These are phyloP conservation scores for Cymbopogon citratus DNA, from an alignment of 176 grass and related monocot species.

Conservation along the genomic window DNA sequence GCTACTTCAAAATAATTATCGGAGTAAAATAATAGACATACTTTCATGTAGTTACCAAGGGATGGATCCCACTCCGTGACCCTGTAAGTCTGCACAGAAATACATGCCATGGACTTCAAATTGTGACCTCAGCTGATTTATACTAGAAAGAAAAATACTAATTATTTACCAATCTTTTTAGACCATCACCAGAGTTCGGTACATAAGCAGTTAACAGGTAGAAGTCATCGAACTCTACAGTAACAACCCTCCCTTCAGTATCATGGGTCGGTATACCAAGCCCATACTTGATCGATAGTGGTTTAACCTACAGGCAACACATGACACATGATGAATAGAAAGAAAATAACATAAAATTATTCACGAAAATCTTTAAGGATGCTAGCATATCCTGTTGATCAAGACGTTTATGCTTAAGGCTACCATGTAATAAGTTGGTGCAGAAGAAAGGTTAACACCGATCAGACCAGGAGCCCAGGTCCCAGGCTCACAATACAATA, in stretches of 20 bases:
- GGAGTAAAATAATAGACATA: conserved; percentile 29
- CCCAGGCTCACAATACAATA: background rate
- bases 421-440: background rate
- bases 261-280: conserved; percentile 73
- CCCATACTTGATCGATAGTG: conserved; percentile 67
- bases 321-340: conserved; percentile 17
- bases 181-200: conserved; percentile 78
- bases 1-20: background rate
- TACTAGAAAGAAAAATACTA: background rate
- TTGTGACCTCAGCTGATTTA: conserved; percentile 3
- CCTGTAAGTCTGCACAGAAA: conserved; percentile 47
- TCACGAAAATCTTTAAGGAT: background rate
- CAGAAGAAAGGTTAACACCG: background rate
- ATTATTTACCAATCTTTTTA: conserved; percentile 50
- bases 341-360: background rate
- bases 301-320: conserved; percentile 43
- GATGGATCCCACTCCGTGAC: conserved; percentile 62
- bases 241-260: conserved; percentile 68
- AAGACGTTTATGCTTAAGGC: background rate
- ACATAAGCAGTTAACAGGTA: conserved; percentile 72
- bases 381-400: background rate
- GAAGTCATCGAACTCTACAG: conserved; percentile 65
- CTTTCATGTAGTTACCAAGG: conserved; percentile 73
- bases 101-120: conserved; percentile 8
- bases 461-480: background rate